Base-by-base conservation (phyloP, 208 protist genomes). In the Zelonia costaricensis region DNA sequence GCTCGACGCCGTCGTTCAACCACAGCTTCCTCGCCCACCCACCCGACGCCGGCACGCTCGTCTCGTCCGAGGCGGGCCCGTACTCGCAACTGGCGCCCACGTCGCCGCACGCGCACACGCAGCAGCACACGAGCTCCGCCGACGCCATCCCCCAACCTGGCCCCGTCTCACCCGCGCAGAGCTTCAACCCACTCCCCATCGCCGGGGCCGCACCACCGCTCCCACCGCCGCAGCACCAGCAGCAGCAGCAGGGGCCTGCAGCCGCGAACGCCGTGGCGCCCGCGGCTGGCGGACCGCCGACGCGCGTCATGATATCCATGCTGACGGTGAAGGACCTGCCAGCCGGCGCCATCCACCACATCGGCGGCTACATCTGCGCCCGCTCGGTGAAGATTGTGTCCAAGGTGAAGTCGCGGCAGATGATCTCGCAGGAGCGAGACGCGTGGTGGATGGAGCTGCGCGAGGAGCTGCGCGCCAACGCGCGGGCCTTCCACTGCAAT, bases 361-460 rank as follows among this genome's bases (percentile, higher is more conserved):
- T 97, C 66, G 88, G 88, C 43, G 91, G 91, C 27, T 80, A 92
- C 69, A 86, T 97, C 48, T 92, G 84, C 49, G 85, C 88, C 8
- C 80, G 86, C 44, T 95, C 88, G 4, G 88, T 97, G 36, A 97
- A 97, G 70, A 88, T 97, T 52, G 80, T 94, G 12, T 86, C 86
- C 22, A 80, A 88, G 39, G 65, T 87, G 38, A 94, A 94, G 78
- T 93, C 80, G 18, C 84, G 86, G 45, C 80, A 85, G 61, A 76
- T 88, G 40, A 88, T 97, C 33, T 85, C 83, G 30, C 89, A 95
- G 61, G 87, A 96, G 61, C 82, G 88, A 28, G 93, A 97, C 54
- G 78, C 80, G 56, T 97, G 93, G 91, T 97, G 93, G 91, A 92
- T 92, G 82, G 91, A 97, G 71, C 65, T 97, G 65, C 82, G 93